Evolutionary conservation across 2,329 filamentous ascomycete genomes (phyloP), one percentile per base, ranked within the genome.

Genomic region (Chaetomiaceae sp.): DNA sequence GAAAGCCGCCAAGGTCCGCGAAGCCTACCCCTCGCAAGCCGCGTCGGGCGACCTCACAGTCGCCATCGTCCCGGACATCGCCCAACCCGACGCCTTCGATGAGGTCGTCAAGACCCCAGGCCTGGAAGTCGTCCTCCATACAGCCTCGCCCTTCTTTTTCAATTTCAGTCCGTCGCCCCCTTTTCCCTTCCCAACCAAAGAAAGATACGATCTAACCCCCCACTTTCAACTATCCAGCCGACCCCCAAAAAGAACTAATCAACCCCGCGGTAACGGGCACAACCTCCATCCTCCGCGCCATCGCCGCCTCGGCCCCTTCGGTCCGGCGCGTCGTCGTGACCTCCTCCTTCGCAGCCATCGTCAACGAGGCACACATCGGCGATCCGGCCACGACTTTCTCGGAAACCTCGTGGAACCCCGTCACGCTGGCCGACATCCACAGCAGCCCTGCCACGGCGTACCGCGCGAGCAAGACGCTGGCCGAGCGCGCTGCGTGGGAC

Each of bases 31-130:
- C 2, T 65, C 67, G 18, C 65, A 73, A 54, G 64, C 62, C 53
- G 62, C 65, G 40, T 71, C 73, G 13, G 58, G 60, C 16, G 70
- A 72, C 29, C 75, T 84, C 16, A 63, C 69, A 29, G 71, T 78
- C 11, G 72, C 67, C 51, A 83, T 94, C 61, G 89, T 95, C 21
- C 81, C 85, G 16, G 89, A 95, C 65, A 87, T 95, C 60, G 87
- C 88, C 3, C 69, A 83, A 63, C 77, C 82, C 38, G 77, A 78
- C 51, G 89, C 90, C 53, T 95, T 95, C 66, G 83, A 89, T 62
- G 75, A 83, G 61, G 81, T 79, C 1, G 73, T 78, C 56, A 68
- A 73, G 66, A 71, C 65, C 4, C 73, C 76, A 1, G 75, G 72
- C 23, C 67, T 83, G 48, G 75, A 80, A 52, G 76, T 76, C 44